Evolutionary conservation across 805 yeast species (phyloP), one percentile per base, ranked within the genome.

Genomic region (Myxozyma neotropica): DNA sequence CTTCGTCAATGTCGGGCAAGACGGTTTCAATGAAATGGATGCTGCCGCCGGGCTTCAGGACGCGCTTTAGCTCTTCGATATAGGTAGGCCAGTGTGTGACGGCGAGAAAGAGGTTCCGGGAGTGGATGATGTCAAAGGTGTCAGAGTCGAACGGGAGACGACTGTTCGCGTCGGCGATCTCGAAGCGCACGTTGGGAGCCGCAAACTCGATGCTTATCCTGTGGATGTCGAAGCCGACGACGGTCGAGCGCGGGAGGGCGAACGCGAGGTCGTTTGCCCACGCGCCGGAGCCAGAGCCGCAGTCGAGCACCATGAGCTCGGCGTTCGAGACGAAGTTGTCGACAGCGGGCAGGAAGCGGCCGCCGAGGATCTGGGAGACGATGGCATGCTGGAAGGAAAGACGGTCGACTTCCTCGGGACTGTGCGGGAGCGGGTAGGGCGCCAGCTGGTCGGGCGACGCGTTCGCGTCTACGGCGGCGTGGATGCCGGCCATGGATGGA

Each of bases 231-330:
- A 58, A 58, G 31, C 55, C 62, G 19, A 27, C 45, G 24, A 58
- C 53, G 10, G 33, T 24, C 8, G 53, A 35, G n/a, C 43, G 39
- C 26, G 62, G 62, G 19, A 58, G 47, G 19, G 55, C 53, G 40
- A 53, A 54, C 12, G 53, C 62, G 23, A 58, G n/a, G 36, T 58
- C 62, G 51, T 35, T 51, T 7, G 58, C 58, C 62, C 62, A 58
- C 4, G 36, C 35, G 24, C 62, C 62, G 44, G 62, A 44, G 24
- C 58, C 58, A 29, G 52, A 43, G 35, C 58, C 57, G 47, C 55
- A 48, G 45, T 58, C 62, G 13, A 58, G 56, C 36, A 58, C 44
- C 26, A 12, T 21, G 46, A 58, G 43, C 38, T 17, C 31, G 12
- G 38, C 29, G 43, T 54, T 29, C 12, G 44, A 15, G 29, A 21